phyloP scores from a whole-genome alignment of 2,329 filamentous ascomycete genomes.

The Emergomyces africanus region DNA sequence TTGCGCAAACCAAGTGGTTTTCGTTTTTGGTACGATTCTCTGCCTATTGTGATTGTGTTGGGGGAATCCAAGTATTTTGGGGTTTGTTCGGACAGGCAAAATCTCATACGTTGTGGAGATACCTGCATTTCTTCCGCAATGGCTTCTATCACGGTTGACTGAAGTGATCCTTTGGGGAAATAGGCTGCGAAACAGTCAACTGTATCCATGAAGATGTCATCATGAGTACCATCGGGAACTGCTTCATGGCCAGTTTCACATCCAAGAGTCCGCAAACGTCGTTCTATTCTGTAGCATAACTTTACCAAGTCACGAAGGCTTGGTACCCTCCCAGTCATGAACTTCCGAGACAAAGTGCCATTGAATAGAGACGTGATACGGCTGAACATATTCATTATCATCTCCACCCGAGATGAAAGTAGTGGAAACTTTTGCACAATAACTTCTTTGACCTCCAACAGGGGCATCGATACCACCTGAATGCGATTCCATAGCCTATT shows the following conservation, averaged over 20 bases:
- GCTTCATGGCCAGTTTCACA: constrained; percentile 56
- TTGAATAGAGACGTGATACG: constrained; percentile 29
- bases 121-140: constrained; percentile 84
- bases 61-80: constrained; percentile 55
- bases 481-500: constrained; percentile 75
- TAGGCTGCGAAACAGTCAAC: constrained; percentile 85
- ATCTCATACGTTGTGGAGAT: constrained; percentile 65
- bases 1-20: constrained; percentile 39
- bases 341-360: constrained; percentile 25
- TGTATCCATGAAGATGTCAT: constrained; percentile 87
- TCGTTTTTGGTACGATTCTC: constrained; percentile 46
- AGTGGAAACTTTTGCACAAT: constrained; percentile 58
- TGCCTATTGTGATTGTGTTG: constrained; percentile 49
- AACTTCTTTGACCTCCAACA: constrained; percentile 61
- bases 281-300: constrained; percentile 68
- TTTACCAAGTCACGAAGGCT: constrained; percentile 75
- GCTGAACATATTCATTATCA: constrained; percentile 45
- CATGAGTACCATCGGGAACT: constrained; percentile 56
- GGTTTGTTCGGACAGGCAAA: constrained; percentile 61
- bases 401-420: constrained; percentile 43
- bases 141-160: constrained; percentile 40
- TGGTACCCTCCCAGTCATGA: constrained; percentile 41
- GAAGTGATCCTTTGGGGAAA: constrained; percentile 52
- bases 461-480: constrained; percentile 51
- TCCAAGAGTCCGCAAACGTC: constrained; percentile 46